Conservation (phyloP, 2,329 filamentous ascomycete species). For the Pseudogymnoascus sp. region DNA sequence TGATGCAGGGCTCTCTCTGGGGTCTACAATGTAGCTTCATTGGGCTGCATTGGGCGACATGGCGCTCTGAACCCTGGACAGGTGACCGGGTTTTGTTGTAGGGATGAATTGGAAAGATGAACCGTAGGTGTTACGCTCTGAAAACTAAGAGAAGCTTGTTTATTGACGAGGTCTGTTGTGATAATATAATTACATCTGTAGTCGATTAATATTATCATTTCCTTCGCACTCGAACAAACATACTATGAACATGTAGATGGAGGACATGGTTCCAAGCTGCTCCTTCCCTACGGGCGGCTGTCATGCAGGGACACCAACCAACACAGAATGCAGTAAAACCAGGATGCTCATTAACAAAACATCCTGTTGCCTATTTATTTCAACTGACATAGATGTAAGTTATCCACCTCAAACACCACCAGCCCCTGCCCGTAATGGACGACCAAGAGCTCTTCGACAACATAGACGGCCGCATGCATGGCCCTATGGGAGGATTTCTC, state of each 20-base stretch:
- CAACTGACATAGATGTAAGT: not conserved
- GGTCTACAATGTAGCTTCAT: not conserved
- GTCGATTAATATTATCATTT: not conserved
- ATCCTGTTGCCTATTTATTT: not conserved
- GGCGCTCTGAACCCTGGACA: not conserved
- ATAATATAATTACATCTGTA: not conserved
- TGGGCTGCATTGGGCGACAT: not conserved
- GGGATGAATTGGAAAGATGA: not conserved
- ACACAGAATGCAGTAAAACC: not conserved
- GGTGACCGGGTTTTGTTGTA: not conserved
- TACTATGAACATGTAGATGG: not conserved
- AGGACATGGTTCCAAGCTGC: not conserved
- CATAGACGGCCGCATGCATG: constrained; percentile 21
- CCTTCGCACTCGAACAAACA: not conserved
- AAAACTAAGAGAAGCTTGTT: not conserved
- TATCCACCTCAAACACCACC: not conserved
- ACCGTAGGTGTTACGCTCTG: not conserved
- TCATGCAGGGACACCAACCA: not conserved
- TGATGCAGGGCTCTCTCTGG: not conserved
- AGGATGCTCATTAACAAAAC: not conserved
- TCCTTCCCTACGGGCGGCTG: not conserved
- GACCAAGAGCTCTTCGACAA: constrained; percentile 19
- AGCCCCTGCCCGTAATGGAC: not conserved
- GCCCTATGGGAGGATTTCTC: constrained; percentile 21
- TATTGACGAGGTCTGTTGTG: not conserved